Conservation (phyloP, 73 alveolate species). For the Paramecium primaurelia region DNA sequence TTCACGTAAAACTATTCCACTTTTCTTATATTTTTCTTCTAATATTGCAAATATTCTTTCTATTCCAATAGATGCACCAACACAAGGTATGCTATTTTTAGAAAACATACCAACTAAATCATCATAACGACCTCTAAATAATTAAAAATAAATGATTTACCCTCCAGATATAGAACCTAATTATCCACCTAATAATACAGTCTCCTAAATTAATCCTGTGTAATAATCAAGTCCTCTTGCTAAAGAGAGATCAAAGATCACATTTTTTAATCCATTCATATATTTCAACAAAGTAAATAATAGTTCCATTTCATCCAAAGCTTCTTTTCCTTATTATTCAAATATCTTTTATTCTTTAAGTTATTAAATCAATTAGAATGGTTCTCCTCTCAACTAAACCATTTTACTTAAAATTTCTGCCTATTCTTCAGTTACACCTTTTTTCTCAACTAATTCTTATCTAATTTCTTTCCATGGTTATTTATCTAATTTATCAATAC, state of each 20-base stretch:
- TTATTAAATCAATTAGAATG: constrained; percentile 71
- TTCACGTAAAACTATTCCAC: not conserved
- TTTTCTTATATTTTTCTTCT: not conserved
- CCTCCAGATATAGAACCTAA: constrained; percentile 70
- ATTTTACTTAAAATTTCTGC: constrained; percentile 77
- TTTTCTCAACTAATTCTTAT: constrained; percentile 76
- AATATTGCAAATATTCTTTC: constrained; percentile 22
- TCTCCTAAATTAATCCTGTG: constrained; percentile 92
- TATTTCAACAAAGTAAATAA: constrained; percentile 71
- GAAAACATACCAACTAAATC: constrained; percentile 24
- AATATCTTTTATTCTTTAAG: constrained; percentile 69
- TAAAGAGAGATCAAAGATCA: constrained; percentile 82
- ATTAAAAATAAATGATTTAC: not conserved
- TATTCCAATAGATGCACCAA: constrained; percentile 42
- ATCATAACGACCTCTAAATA: constrained; percentile 31
- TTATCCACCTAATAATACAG: constrained; percentile 75
- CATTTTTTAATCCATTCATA: constrained; percentile 65
- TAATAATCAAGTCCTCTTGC: constrained; percentile 97
- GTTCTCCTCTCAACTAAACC: constrained; percentile 79
- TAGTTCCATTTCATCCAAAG: constrained; percentile 83
- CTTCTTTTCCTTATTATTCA: constrained; percentile 75
- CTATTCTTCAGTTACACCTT: constrained; percentile 81
- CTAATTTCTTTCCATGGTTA: constrained; percentile 87
- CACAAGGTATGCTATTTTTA: not conserved
- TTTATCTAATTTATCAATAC: constrained; percentile 36